A percentile compares a stretch with the other conserved stretches of the same genome.
These are phyloP conservation scores for Trichoderma breve DNA, from an alignment of 2,329 filamentous ascomycete species.

Conservation along the genomic window DNA sequence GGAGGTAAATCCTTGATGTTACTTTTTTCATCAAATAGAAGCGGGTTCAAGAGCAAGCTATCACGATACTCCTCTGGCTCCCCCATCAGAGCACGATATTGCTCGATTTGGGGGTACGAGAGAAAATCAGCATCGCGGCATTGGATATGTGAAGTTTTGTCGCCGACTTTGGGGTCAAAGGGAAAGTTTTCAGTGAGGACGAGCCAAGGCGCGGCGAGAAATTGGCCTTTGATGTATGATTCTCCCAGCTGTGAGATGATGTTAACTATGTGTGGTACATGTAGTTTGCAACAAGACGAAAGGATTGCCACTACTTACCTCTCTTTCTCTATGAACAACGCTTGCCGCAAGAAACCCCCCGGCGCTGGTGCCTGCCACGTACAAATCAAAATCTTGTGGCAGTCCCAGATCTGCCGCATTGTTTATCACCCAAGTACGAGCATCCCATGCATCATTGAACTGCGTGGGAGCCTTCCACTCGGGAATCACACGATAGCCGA, in stretches of 20 bases:
- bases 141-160: neutral
- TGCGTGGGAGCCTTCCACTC: neutral
- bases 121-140: neutral
- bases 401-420: neutral
- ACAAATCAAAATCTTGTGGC: neutral
- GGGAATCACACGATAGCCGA: neutral
- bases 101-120: neutral
- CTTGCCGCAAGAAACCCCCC: neutral
- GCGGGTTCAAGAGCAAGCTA: neutral
- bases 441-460: slow-evolving; percentile 1
- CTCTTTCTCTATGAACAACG: neutral
- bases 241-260: neutral
- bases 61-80: neutral
- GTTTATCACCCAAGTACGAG: neutral
- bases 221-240: neutral
- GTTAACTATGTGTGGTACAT: neutral
- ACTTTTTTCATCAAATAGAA: slow-evolving; percentile 2
- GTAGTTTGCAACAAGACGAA: neutral
- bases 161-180: neutral
- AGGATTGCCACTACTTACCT: neutral
- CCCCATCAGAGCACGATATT: neutral
- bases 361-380: neutral
- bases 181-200: neutral
- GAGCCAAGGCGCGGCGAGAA: neutral
- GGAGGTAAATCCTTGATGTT: neutral